A percentile compares a stretch with the other conserved stretches of the same genome.
Evolutionary conservation across 192 early-diverging fungal genomes (phyloP).

Genomic region (Backusella macrospora): DNA sequence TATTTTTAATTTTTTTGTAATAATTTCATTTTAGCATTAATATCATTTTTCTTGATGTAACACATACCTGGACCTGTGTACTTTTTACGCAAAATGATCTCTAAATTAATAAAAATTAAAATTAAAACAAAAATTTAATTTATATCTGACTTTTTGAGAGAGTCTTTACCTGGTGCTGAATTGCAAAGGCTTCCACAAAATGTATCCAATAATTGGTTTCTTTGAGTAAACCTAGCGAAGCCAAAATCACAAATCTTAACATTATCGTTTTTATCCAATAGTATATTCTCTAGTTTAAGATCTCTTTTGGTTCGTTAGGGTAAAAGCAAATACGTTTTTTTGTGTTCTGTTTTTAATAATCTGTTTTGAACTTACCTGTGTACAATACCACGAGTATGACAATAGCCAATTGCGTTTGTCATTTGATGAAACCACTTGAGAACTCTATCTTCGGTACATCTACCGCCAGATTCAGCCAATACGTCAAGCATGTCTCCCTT

Average conservation of each 20-base stretch:
- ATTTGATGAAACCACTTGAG: conserved; percentile 55
- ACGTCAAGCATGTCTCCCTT: conserved; percentile 66
- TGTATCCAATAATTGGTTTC: conserved; percentile 59
- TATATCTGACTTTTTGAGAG: not conserved
- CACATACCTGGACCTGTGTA: conserved; percentile 72
- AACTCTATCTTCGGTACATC: conserved; percentile 43
- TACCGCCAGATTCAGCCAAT: conserved; percentile 46
- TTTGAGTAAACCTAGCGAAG: conserved; percentile 61
- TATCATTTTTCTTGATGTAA: not conserved
- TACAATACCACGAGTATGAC: conserved; percentile 55
- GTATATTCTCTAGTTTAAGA: conserved; percentile 63
- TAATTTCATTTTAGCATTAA: conserved; percentile 21
- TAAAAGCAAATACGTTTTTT: not conserved
- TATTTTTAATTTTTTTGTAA: conserved; percentile 43
- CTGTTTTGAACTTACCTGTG: conserved; percentile 39
- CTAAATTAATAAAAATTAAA: conserved; percentile 38
- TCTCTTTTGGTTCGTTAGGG: conserved; percentile 35
- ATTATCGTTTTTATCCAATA: conserved; percentile 56
- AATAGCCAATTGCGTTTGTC: conserved; percentile 49
- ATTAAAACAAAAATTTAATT: conserved; percentile 2
- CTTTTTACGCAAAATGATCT: conserved; percentile 73
- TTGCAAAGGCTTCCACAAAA: conserved; percentile 73
- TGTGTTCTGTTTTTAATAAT: not conserved
- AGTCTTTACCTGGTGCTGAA: conserved; percentile 66
- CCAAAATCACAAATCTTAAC: conserved; percentile 69